Evolutionary conservation across 345 rosid species (phyloP).

Genomic region (Arabidopsis thaliana): TAIR10.1 NC_003076.8:15627001-15627500

Average conservation of each 20-base stretch:
- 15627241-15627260: background rate
- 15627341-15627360: conserved; percentile 81
- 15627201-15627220: conserved; percentile 72
- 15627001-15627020: background rate
- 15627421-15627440: conserved; percentile 98
- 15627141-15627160: conserved; percentile 73
- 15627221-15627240: conserved; percentile 43
- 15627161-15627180: conserved; percentile 57
- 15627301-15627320: conserved; percentile 47
- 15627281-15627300: conserved; percentile 15
- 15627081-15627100: conserved; percentile 74
- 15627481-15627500: background rate
- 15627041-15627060: conserved; percentile 60
- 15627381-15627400: conserved; percentile 88
- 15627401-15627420: conserved; percentile 98
- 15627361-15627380: conserved; percentile 71
- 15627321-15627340: conserved; percentile 84
- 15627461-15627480: background rate
- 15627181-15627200: conserved; percentile 73
- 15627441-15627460: conserved; percentile 19
- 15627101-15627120: conserved; percentile 71
- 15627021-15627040: conserved; percentile 5
- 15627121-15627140: conserved; percentile 73
- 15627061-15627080: conserved; percentile 67
- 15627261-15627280: conserved; percentile 9